Evolutionary conservation across 139 green algal species (phyloP), one percentile per base, ranked within the genome.

Genomic region (Ettlia oleoabundans): DNA sequence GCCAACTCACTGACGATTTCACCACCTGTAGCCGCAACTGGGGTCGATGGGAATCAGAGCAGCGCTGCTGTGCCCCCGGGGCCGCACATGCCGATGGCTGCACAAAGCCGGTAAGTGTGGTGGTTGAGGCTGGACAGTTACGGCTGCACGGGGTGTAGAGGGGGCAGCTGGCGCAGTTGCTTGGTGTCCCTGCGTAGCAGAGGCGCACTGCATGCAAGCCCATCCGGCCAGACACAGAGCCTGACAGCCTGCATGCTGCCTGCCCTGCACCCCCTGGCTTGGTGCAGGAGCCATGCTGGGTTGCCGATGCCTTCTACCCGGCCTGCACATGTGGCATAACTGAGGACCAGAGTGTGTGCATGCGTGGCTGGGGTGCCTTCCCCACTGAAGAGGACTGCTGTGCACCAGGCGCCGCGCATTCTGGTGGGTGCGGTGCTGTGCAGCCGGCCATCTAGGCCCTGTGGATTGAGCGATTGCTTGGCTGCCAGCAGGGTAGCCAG

Each of bases 311-410:
- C 37, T 87, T 32, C n/a, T 79, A 53, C 28, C 82, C 82, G 26
- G 19, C 68, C 40, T 64, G 77, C 26, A 51, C 35, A 13, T 87
- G 82, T 32, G 67, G 64, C 64, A 21, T 35, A 22, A 72, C 68
- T 4, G 69, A 77, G 30, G 82, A 87, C 30, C 75, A 80, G 19
- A 24, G 30, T 9, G 51, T 79, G 28, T 87, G 82, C 77, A 47
- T 32, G 28, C 63, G 82, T 3, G 82, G 82, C 33, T 87, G 82
- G 82, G 82, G 82, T 28, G 62, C 76, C 5, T 88, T 71, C 35
- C 42, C 9, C 21, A 55, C 33, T 19, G 55, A 88, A 32, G 67
- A 70, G 21, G 69, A 43, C 9, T 88, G 84, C 78, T 88, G 84
- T 69, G 13, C 15, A 15, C 7, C n/a, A 19, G 76, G 76, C 42